A percentile compares a stretch with the other conserved stretches of the same genome.
phyloP scores from a whole-genome alignment of 2,329 filamentous ascomycete species.

The Phyllosticta citrichinensis region DNA sequence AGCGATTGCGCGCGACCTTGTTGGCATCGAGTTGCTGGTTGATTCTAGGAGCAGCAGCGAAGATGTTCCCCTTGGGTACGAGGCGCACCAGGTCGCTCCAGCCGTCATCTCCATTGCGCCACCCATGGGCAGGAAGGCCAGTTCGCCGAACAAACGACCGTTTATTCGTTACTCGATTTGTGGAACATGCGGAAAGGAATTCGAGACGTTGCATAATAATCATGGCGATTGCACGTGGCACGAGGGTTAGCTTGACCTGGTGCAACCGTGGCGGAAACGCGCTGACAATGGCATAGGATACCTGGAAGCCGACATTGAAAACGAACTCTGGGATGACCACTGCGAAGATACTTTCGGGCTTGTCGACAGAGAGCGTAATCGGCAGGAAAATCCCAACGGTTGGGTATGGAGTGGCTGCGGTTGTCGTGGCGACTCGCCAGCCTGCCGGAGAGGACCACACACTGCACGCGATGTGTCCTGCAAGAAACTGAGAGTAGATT shows the following conservation, averaged over 20 bases:
- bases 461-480: constrained; percentile 1
- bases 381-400: neutral
- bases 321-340: constrained; percentile 4
- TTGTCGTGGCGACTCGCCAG: neutral
- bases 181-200: constrained; percentile 4
- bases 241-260: neutral
- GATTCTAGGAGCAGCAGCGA: constrained; percentile 8
- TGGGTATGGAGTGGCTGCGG: constrained; percentile 7
- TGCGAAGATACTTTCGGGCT: neutral
- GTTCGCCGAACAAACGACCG: constrained; percentile 3
- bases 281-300: constrained; percentile 1
- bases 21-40: constrained; percentile 8
- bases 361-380: neutral
- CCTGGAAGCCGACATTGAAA: neutral
- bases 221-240: constrained; percentile 6
- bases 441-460: constrained; percentile 5
- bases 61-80: neutral
- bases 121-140: neutral
- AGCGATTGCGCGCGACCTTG: constrained; percentile 2
- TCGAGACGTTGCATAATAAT: constrained; percentile 1
- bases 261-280: neutral
- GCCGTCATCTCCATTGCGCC: neutral
- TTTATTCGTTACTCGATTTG: constrained; percentile 1
- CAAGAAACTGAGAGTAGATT: constrained; percentile 4
- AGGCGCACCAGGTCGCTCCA: neutral